Evolutionary conservation across 768 basidiomycete species (phyloP), one percentile per base, ranked within the genome.

Genomic region (Lentinula raphanica): DNA sequence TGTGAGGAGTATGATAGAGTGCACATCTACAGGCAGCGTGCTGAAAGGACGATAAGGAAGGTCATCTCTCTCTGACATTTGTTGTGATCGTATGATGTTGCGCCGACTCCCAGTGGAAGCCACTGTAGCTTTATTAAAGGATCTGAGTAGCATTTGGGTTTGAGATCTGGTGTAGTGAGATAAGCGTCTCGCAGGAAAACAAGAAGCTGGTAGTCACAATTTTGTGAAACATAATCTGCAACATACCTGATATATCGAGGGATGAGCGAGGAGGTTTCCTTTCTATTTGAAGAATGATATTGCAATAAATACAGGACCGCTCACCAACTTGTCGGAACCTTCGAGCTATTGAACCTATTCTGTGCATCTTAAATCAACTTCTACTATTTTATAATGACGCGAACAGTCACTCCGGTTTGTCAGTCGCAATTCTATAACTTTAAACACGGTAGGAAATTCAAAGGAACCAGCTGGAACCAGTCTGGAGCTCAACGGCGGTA

Each of bases 1-100:
- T 12, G 62, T 54, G 59, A 67, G 62, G 54, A 78, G 74, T 36
- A 76, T 69, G 21, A 50, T 36, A 2, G 71, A 68, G 27, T 75
- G 57, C 23, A 76, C 40, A 50, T 76, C 75, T 13, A 64, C 48
- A 2, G 74, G 74, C 2, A 75, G 45, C 19, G 58, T 56, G 28
- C 48, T 67, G 32, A 73, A 17, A 38, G 51, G 59, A 32, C 54
- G 19, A 36, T 31, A 3, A 28, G 17, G 15, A 5, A 28, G 17
- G 17, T n/a, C 7, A 23, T 7, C 15, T 42, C 7, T 15, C 7
- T 42, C 19, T 42, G 21, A 42, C 13, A n/a, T n/a, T n/a, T n/a
- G n/a, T n/a, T n/a, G n/a, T n/a, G n/a, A n/a, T n/a, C n/a, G n/a
- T n/a, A n/a, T n/a, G n/a, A n/a, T n/a, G n/a, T n/a, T n/a, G n/a